Evolutionary conservation across 495 filamentous ascomycete genomes (phyloP), one percentile per base, ranked within the genome.

Genomic region (Aspergillus ellipticus): DNA sequence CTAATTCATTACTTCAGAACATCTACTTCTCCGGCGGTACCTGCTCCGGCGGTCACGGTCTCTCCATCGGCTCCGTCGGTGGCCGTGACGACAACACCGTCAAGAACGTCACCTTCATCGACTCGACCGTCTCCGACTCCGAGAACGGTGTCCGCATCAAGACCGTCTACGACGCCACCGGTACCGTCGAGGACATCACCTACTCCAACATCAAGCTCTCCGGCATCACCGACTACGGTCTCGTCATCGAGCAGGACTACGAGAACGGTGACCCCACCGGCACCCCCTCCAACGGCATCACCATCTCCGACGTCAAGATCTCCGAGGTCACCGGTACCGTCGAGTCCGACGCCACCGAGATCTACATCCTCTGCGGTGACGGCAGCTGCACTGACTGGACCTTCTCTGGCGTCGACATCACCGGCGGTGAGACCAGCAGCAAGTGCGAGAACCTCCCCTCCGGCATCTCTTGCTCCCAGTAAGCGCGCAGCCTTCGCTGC

Each of bases 241-340:
- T 89, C 51, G 73, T 85, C 54, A 81, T 89, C 46, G 71, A 89
- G 67, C 86, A 89, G 67, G 83, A 87, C 66, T 89, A 88, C 62
- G 70, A 82, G 70, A 84, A 84, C 57, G 85, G 84, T 35, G 71
- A 68, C 60, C 82, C 77, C 1, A 83, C 79, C 26, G 84, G 83
- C 11, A 80, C 53, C 3, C 78, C 85, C n/a, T 85, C 84, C 2
- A 76, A 63, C 28, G 84, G 84, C 26, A 77, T 88, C 28, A 76
- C 79, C 2, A 85, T 89, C 56, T 82, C 79, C 3, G 73, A 71
- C 29, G 58, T 88, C 13, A 82, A 73, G 6, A 48, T 88, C 26
- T 47, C 63, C 16, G 69, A 71, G 48, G 68, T 86, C 20, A 76
- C 68, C 0, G 85, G 84, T 1, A 69, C 68, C 17, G 77, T 82